Evolutionary conservation across 495 filamentous ascomycete genomes (phyloP), one percentile per base, ranked within the genome.

Genomic region (Penicillium silybi): DNA sequence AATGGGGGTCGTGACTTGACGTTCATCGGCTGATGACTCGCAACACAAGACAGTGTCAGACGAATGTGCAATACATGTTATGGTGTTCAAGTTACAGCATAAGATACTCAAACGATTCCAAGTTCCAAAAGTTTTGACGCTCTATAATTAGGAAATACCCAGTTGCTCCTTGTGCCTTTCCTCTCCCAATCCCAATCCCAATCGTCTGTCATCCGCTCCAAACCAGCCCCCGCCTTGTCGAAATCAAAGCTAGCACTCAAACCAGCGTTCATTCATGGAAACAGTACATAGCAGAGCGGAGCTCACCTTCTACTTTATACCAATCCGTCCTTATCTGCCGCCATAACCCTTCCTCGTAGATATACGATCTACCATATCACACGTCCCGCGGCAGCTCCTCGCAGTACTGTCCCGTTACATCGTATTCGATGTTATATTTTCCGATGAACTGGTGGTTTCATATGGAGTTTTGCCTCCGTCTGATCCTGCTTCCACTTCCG

Each of bases 281-380:
- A n/a, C n/a, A n/a, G n/a, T n/a, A n/a, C n/a, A n/a, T n/a, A n/a
- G n/a, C n/a, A n/a, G n/a, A n/a, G n/a, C n/a, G n/a, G n/a, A n/a
- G n/a, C n/a, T n/a, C n/a, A n/a, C n/a, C n/a, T n/a, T n/a, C n/a
- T n/a, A n/a, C n/a, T n/a, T n/a, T n/a, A n/a, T n/a, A n/a, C 55
- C 50, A 53, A 54, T 42, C 50, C 20, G 25, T 46, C 35, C 18
- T 39, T 10, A 6, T 17, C 6, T 48, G 22, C 23, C 29, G n/a
- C 6, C 52, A 6, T 48, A 48, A 56, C 51, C 47, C 27, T 48
- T 19, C 41, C 26, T 44, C 16, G 32, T 23, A 20, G 1, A 59
- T 35, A 3, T 35, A 25, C 13, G 10, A 20, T 41, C 35, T 19
- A 61, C 61, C 5, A 58, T 44, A 11, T 61, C 53, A 51, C 57